These are phyloP conservation scores for Candida coleopterorum DNA, from an alignment of 805 yeast genomes.

Conservation along the genomic window DNA sequence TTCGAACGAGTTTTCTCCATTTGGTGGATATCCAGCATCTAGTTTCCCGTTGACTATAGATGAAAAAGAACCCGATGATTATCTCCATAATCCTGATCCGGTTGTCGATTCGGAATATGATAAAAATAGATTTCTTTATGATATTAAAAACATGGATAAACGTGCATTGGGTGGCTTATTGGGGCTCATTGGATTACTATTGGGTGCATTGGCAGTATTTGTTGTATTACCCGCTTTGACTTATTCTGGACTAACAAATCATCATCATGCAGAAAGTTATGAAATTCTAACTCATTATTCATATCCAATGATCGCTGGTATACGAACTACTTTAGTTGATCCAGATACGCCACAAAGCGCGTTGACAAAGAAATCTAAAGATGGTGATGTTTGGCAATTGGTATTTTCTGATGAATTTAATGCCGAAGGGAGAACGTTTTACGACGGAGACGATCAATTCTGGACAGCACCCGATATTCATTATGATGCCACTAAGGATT, in stretches of 20 bases:
- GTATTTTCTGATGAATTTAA: slow-evolving; percentile 41
- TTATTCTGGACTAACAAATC: slow-evolving; percentile 59
- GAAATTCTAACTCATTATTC: slow-evolving; percentile 44
- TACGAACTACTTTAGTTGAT: slow-evolving; percentile 34
- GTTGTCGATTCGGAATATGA: slow-evolving; percentile 85
- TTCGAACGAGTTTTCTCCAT: slow-evolving; percentile 71
- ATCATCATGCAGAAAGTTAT: slow-evolving; percentile 25
- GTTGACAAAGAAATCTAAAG: slow-evolving; percentile 16
- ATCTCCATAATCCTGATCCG: slow-evolving; percentile 94
- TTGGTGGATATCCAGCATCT: slow-evolving; percentile 95
- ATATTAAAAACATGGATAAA: slow-evolving; percentile 61
- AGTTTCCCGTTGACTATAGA: slow-evolving; percentile 87
- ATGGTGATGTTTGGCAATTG: slow-evolving; percentile 33
- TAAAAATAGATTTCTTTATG: slow-evolving; percentile 59
- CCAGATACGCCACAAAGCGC: slow-evolving; percentile 38
- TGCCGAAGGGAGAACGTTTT: slow-evolving; percentile 40
- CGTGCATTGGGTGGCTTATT: slow-evolving; percentile 56
- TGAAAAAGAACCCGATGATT: slow-evolving; percentile 93
- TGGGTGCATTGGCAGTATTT: slow-evolving; percentile 66
- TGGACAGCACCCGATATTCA: slow-evolving; percentile 37
- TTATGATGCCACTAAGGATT: slow-evolving; percentile 39
- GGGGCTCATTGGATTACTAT: slow-evolving; percentile 51
- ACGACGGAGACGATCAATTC: slow-evolving; percentile 42
- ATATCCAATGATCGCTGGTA: slow-evolving; percentile 36
- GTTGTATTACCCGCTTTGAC: slow-evolving; percentile 81